Base-by-base conservation (phyloP, 2,329 filamentous ascomycete species). In the Pezizomycotina sp. region DNA sequence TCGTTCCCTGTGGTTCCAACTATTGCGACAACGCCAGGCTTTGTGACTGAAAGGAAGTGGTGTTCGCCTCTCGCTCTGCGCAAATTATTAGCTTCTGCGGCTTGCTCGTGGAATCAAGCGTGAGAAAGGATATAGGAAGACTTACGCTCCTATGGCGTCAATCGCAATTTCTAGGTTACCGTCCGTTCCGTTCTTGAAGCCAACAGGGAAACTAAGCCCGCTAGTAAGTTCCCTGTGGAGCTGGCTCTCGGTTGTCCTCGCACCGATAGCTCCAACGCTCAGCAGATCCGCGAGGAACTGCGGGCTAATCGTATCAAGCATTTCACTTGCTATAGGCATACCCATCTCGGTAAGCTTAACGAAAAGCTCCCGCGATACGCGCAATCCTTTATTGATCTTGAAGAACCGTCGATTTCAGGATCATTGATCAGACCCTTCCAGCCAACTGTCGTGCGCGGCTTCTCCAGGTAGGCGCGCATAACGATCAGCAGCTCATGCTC, bases 351-450 rank as follows among this genome's bases (percentile, higher is more conserved):
- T 98, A 44, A 98, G 66, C 55, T 95, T 84, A 52, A 77, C 73
- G 64, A 93, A 98, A 55, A 98, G 69, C 62, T 92, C 77, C 52
- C 89, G 71, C n/a, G 80, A 86, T 38, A 92, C 74, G 19, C 82
- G 74, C 38, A 98, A 69, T 34, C 89, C 89, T 68, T 95, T 95
- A 73, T 98, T 98, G 66, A 98, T 98, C 64, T 92, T 73, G 76
- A 79, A 98, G 55, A 77, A 89, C 89, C 77, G 60, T 98, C 82
- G 57, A 98, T 92, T 54, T 95, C 84, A 2, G 89, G 89, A 59
- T 98, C 89, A 62, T 98, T 98, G 68, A 98, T 93, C 58, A 98
- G 68, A 34, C 89, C 89, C 64, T 98, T 98, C 89, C 89, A 98
- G 56, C 89, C 89, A 31, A 98, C 84, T 0, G 89, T 98, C 31